Evolutionary conservation across 106 monocot species (phyloP).

Genomic region (Ottelia alismoides): DNA sequence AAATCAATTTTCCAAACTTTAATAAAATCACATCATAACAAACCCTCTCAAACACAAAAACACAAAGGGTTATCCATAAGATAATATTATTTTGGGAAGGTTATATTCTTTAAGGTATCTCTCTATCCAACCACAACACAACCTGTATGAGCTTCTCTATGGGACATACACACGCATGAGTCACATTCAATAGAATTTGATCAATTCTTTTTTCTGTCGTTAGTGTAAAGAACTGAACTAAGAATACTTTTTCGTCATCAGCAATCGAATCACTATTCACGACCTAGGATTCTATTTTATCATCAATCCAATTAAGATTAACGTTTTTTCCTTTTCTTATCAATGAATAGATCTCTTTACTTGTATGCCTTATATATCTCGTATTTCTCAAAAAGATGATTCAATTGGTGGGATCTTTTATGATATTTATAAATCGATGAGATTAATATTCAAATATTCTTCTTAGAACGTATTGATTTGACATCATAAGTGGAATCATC

Average conservation of each 20-base stretch:
- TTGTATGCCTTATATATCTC: background rate
- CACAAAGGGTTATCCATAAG: too few species aligned
- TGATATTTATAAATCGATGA: slow-evolving; percentile 1
- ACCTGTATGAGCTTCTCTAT: too few species aligned
- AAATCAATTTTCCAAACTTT: too few species aligned
- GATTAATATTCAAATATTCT: background rate
- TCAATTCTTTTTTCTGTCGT: slow-evolving; percentile 1
- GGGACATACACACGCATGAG: too few species aligned
- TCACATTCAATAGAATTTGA: slow-evolving; percentile 3
- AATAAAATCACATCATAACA: too few species aligned
- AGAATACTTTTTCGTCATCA: slow-evolving; percentile 10
- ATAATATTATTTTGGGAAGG: too few species aligned
- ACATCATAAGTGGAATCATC: background rate
- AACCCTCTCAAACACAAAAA: too few species aligned
- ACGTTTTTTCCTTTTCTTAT: background rate
- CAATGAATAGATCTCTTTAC: background rate
- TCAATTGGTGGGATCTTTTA: background rate
- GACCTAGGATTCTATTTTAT: slow-evolving; percentile 8
- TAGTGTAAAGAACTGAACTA: slow-evolving; percentile 4
- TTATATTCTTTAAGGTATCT: too few species aligned
- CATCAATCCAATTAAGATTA: slow-evolving; percentile 9
- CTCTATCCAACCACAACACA: too few species aligned
- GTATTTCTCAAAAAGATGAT: background rate
- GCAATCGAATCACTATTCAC: slow-evolving; percentile 7
- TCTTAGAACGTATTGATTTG: background rate